Conservation (phyloP, 805 yeast species). For the Phaffomyces opuntiae region DNA sequence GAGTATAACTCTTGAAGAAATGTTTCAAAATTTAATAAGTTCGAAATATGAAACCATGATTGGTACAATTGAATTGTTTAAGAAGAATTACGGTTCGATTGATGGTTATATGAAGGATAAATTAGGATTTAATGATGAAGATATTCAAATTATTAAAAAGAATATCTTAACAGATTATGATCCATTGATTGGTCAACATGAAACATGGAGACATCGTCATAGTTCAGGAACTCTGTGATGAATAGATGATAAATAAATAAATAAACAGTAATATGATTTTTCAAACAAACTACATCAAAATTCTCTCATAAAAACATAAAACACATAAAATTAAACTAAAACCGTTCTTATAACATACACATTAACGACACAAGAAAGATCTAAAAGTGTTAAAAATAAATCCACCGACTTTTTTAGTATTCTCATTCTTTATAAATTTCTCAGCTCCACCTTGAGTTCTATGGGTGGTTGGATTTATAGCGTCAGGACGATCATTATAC, state of each 20-base stretch:
- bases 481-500: constrained; percentile 1
- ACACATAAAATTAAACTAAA: no score
- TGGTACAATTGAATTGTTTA: constrained; percentile 48
- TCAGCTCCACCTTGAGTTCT: neutral
- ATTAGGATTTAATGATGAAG: constrained; percentile 39
- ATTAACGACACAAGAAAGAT: neutral
- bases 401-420: constrained; percentile 1
- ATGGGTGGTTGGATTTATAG: neutral
- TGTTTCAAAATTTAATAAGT: constrained; percentile 53
- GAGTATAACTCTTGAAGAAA: constrained; percentile 31
- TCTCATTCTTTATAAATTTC: neutral
- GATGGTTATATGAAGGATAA: constrained; percentile 37
- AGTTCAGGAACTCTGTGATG: constrained; percentile 5
- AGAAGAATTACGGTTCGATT: constrained; percentile 47
- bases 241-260: no score
- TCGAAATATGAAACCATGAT: constrained; percentile 67
- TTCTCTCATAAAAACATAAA: no score
- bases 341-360: neutral
- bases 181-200: constrained; percentile 12
- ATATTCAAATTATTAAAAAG: constrained; percentile 31
- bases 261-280: no score
- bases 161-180: constrained; percentile 22
- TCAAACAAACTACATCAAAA: no score
- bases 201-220: constrained; percentile 19
- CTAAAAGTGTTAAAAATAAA: neutral